phyloP scores from a whole-genome alignment of 2,329 filamentous ascomycete genomes.

The Aspergillus costaricaensis region DNA sequence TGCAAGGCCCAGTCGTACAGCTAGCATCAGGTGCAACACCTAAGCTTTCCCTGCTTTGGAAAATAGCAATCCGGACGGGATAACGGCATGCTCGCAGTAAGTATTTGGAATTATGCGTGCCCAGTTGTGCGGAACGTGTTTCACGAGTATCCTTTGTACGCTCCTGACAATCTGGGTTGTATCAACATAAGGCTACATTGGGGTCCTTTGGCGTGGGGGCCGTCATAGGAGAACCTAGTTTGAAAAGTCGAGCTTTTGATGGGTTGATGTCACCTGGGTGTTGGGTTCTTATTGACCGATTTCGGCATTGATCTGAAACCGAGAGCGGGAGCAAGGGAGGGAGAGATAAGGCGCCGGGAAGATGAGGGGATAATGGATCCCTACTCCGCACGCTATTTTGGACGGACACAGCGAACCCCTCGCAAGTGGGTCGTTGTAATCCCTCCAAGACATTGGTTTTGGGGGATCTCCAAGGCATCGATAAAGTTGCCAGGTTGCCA shows the following conservation, averaged over 20 bases:
- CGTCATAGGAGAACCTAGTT: neutral
- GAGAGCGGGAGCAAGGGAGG: neutral
- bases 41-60: constrained; percentile 1
- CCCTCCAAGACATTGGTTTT: neutral
- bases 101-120: neutral
- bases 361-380: neutral
- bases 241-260: too few species aligned
- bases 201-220: too few species aligned
- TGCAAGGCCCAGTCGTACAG: neutral
- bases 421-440: neutral
- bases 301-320: neutral
- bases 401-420: neutral
- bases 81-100: neutral
- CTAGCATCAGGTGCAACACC: constrained; percentile 4
- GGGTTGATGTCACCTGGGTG: neutral
- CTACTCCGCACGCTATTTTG: neutral
- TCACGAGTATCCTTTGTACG: neutral
- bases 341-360: neutral
- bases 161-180: neutral
- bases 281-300: neutral
- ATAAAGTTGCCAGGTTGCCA: too few species aligned
- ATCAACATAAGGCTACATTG: neutral
- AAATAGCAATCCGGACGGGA: neutral
- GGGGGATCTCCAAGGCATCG: neutral
- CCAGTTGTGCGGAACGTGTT: neutral